These are phyloP conservation scores for Auricularia sp. DNA, from an alignment of 768 basidiomycete species.

Conservation along the genomic window DNA sequence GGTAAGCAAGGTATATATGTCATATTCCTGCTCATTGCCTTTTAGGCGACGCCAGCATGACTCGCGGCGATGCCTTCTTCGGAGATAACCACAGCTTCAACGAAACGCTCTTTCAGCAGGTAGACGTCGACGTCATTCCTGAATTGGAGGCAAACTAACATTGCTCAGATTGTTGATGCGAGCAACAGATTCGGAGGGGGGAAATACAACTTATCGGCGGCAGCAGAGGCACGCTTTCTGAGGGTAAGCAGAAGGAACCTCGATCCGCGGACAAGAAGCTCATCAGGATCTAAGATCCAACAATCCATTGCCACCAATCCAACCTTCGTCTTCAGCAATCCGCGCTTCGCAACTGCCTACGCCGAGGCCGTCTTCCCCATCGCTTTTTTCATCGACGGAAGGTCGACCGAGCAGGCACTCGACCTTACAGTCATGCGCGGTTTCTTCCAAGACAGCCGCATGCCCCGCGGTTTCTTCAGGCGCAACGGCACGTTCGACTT, in stretches of 20 bases:
- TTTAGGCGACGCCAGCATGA: conserved; percentile 7
- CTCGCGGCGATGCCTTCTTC: conserved; percentile 6
- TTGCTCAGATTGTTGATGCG: not conserved
- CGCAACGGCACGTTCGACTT: not conserved
- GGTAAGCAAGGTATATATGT: not conserved
- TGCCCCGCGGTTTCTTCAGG: conserved; percentile 2
- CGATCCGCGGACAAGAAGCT: not conserved
- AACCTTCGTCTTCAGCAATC: conserved; percentile 1
- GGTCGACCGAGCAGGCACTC: not conserved
- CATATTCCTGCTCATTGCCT: not conserved
- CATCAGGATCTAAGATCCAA: conserved; percentile 1
- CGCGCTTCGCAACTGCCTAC: conserved; percentile 3
- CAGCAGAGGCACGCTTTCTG: not conserved
- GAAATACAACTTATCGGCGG: not conserved
- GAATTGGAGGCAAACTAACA: not conserved
- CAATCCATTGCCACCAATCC: conserved; percentile 7
- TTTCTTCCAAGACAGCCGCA: conserved; percentile 2
- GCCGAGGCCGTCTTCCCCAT: conserved; percentile 6
- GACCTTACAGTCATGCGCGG: conserved; percentile 2
- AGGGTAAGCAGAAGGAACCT: not conserved
- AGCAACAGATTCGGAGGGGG: not conserved
- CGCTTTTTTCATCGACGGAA: conserved; percentile 5
- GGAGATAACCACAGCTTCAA: conserved; percentile 6
- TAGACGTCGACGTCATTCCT: not conserved
- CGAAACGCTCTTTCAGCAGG: conserved; percentile 3